These are phyloP conservation scores for Backusella sp. DNA, from an alignment of 192 early-diverging fungal species.

Conservation along the genomic window DNA sequence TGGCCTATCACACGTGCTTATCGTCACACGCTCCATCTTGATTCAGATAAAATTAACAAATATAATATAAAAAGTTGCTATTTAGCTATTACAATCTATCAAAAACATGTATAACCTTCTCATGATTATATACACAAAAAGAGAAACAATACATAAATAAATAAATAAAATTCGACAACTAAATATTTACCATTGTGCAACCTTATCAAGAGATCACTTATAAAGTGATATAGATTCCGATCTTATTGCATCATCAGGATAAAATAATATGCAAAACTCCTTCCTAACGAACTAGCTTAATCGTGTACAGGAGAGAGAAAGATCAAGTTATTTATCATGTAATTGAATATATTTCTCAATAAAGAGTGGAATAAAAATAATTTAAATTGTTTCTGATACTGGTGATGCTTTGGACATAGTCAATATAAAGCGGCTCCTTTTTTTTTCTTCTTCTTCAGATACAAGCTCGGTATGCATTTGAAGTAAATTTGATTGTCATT, in stretches of 20 bases:
- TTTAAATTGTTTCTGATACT: no score
- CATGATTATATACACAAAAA: neutral
- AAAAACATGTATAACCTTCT: no score
- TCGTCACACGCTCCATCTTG: neutral
- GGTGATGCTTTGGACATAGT: no score
- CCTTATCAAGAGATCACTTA: neutral
- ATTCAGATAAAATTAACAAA: constrained; percentile 2
- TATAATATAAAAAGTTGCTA: neutral
- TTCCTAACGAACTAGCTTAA: neutral
- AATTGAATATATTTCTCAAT: neutral
- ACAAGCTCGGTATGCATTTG: neutral
- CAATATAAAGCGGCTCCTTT: no score
- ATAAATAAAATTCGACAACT: neutral
- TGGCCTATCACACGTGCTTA: neutral
- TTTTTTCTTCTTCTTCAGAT: no score
- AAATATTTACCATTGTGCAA: neutral
- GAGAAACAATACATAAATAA: neutral
- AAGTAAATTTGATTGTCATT: neutral
- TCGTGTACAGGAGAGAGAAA: neutral
- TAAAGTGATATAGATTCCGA: neutral
- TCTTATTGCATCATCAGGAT: neutral
- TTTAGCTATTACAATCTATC: no score
- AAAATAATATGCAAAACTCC: neutral
- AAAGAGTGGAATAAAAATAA: no score
- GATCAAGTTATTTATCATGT: neutral